Conservation (phyloP, 2,329 filamentous ascomycete species). For the Aspergillus niger region DNA sequence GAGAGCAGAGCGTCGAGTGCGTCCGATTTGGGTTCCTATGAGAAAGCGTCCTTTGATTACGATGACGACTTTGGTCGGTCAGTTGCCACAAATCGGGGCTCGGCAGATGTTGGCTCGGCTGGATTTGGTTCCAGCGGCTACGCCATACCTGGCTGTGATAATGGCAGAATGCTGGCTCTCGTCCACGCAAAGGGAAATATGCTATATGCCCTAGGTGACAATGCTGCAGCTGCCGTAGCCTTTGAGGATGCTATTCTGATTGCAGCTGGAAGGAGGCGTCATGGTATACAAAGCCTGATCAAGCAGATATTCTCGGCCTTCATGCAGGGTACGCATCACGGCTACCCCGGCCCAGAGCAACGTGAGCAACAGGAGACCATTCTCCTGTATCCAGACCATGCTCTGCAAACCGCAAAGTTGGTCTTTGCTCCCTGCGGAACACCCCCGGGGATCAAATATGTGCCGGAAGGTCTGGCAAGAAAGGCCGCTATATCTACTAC, state of each 20-base stretch:
- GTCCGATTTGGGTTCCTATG: slow-evolving; percentile 56
- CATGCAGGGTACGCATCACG: slow-evolving; percentile 48
- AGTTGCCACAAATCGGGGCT: slow-evolving; percentile 27
- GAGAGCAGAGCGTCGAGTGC: slow-evolving; percentile 56
- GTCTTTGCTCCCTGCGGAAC: slow-evolving; percentile 77
- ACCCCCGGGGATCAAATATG: slow-evolving; percentile 75
- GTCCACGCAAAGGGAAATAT: slow-evolving; percentile 99
- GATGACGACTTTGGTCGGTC: slow-evolving; percentile 46
- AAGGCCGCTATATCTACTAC: slow-evolving; percentile 87
- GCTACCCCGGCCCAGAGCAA: slow-evolving; percentile 40
- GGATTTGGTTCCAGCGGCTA: slow-evolving; percentile 81
- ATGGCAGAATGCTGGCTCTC: slow-evolving; percentile 88
- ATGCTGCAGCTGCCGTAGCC: slow-evolving; percentile 75
- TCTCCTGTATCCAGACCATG: slow-evolving; percentile 78
- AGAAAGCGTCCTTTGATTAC: slow-evolving; percentile 60
- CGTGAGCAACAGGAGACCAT: slow-evolving; percentile 60
- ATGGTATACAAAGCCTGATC: slow-evolving; percentile 77
- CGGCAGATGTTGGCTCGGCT: slow-evolving; percentile 36
- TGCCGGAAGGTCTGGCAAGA: slow-evolving; percentile 69
- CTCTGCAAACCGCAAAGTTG: slow-evolving; percentile 76
- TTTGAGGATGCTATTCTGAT: slow-evolving; percentile 96
- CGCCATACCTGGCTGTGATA: slow-evolving; percentile 79
- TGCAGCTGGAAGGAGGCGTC: slow-evolving; percentile 70
- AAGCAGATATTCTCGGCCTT: slow-evolving; percentile 73
- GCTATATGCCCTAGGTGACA: slow-evolving; percentile 86